Base-by-base conservation (phyloP, 202 grass and related monocot genomes). In the Carex arenaria region DNA sequence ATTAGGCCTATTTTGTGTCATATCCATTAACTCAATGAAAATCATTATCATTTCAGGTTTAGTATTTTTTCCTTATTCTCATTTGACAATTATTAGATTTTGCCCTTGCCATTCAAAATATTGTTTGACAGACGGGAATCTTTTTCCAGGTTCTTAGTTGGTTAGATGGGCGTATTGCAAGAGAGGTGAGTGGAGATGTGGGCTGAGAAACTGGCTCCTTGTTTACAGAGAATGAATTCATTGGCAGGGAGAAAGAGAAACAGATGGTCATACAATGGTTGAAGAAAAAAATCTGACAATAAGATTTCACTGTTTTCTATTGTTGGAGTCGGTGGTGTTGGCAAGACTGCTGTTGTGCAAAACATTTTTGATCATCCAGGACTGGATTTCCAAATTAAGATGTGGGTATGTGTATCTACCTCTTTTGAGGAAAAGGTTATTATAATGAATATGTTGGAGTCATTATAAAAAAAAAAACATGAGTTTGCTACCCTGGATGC, bases 341-440 rank as follows among this genome's bases (percentile, higher is more conserved):
- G 83, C 3, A 89, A 85, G 78, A 89, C 83, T 0, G 53, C 60
- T 22, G 67, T 89, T 22, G 67, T 51, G 5, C 87, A 82, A 55
- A 7, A 71, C 4, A 7, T 89, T 3, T 89, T 43, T 72, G 28
- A 89, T 42, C 81, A 77, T 71, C 5, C 5, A 13, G 22, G 42
- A 32, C 10, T 85, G 10, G 4, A 11, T 65, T 85, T 85, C 32
- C 0, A 57, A 19, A n/a, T 51, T 26, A 85, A 36, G 60, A 81
- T 85, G 20, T 89, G 87, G 82, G 67, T 73, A 12, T 61, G 10
- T 13, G 83, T 82, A 5, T 89, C 87, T 4, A 56, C 62, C 12
- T 42, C 20, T 66, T 89, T 89, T 34, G 78, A 85, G 9, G n/a
- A 28, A 42, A 56, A 31, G 31, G 18, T 5, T 32, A 73, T 89